These are phyloP conservation scores for Nemania diffusa DNA, from an alignment of 2,329 filamentous ascomycete genomes.

Conservation along the genomic window DNA sequence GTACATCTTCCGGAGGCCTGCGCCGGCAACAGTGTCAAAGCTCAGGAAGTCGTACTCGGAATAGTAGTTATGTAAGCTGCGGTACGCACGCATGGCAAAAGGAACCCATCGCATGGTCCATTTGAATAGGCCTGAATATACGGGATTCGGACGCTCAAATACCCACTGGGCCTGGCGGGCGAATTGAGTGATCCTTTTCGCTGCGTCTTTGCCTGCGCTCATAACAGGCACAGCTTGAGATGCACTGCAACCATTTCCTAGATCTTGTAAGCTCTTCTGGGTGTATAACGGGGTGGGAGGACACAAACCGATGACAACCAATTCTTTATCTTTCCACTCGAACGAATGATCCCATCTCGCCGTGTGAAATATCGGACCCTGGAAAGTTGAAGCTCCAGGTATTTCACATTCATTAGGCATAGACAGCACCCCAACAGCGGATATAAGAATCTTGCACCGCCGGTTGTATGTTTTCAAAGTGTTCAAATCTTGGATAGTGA, in stretches of 20 bases:
- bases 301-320: conserved; percentile 30
- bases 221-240: conserved; percentile 24
- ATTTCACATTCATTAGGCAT: conserved; percentile 22
- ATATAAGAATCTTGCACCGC: conserved; percentile 31
- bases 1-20: conserved; percentile 21
- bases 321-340: conserved; percentile 27
- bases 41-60: conserved; percentile 16
- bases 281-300: background rate
- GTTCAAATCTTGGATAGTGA: conserved; percentile 25
- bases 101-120: conserved; percentile 34
- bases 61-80: conserved; percentile 2
- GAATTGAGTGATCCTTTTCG: conserved; percentile 31
- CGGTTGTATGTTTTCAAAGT: conserved; percentile 20
- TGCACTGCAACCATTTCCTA: conserved; percentile 34
- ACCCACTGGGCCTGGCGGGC: conserved; percentile 31
- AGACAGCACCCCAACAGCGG: conserved; percentile 26
- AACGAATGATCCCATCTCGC: conserved; percentile 32
- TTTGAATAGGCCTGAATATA: conserved; percentile 25
- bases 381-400: conserved; percentile 21
- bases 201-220: conserved; percentile 22
- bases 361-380: conserved; percentile 29
- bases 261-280: background rate
- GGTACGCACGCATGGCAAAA: conserved; percentile 26
- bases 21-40: conserved; percentile 17
- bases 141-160: conserved; percentile 29